Evolutionary conservation across 1,284 basidiomycete genomes (phyloP).

Genomic region (Malassezia slooffiae): DNA sequence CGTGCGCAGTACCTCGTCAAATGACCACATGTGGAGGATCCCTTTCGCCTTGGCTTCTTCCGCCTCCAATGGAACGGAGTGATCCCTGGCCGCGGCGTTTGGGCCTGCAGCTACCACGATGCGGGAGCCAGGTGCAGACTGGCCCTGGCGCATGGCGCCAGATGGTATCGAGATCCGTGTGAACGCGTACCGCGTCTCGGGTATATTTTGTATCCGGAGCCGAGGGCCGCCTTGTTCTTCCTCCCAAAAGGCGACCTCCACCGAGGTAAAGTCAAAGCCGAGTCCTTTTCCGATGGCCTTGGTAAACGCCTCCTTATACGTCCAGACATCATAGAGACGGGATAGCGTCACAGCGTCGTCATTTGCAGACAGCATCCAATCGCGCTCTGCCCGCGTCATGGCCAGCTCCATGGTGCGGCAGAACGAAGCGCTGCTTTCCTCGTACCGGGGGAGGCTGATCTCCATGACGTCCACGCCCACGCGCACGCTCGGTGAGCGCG

Average conservation of each 20-base stretch:
- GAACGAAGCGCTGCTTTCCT: slow-evolving; percentile 19
- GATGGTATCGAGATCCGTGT: slow-evolving; percentile 21
- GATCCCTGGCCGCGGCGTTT: not conserved
- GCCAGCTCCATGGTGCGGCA: slow-evolving; percentile 36
- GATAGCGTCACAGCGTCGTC: slow-evolving; percentile 12
- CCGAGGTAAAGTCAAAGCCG: slow-evolving; percentile 33
- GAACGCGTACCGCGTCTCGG: slow-evolving; percentile 13
- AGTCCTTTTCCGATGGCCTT: slow-evolving; percentile 37
- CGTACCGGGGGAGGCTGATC: slow-evolving; percentile 29
- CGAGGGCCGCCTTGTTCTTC: no score
- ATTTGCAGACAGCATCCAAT: slow-evolving; percentile 18
- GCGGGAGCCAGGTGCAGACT: no score
- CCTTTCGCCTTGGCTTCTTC: no score
- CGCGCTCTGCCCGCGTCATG: slow-evolving; percentile 22
- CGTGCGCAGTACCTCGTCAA: no score
- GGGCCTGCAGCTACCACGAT: not conserved
- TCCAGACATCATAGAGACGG: slow-evolving; percentile 34
- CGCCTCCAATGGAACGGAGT: no score
- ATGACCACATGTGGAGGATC: no score
- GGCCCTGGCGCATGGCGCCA: no score
- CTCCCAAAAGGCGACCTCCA: slow-evolving; percentile 23
- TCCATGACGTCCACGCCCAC: slow-evolving; percentile 43
- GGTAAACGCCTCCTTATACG: slow-evolving; percentile 43
- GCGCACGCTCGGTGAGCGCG: not conserved
- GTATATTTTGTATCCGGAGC: slow-evolving; percentile 9